Evolutionary conservation across 73 alveolate genomes (phyloP), one percentile per base, ranked within the genome.

Genomic region (Paramecium tetraurelia): DNA sequence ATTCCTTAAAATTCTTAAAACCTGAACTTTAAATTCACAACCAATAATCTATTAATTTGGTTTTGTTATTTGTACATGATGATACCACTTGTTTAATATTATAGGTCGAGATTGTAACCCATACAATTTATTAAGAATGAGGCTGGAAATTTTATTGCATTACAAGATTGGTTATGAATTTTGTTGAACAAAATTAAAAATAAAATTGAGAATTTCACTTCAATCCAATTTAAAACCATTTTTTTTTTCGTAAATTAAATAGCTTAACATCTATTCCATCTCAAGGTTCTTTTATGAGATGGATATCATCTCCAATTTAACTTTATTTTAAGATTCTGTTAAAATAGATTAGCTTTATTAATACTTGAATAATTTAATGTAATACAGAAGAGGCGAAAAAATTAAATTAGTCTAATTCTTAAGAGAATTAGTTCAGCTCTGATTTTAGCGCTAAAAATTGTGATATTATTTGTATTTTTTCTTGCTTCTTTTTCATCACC

Each of bases 401-500:
- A 63, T 63, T 63, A 63, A 63, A 63, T 63, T 63, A 63, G 84
- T 63, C 84, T 63, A 63, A 63, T 63, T 63, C 50, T 31, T 33
- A 22, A 27, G 84, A 63, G 84, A 63, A 63, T 63, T 63, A 63
- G 69, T 63, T 63, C 12, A 63, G 24, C 46, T 63, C 84, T 63
- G 41, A 27, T 33, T 63, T 63, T 63, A 63, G 41, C 11, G 84
- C 41, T 63, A 27, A 12, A 27, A 63, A 63, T 63, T 63, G 11
- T 33, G 41, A 31, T 31, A 63, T 33, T 31, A 63, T 27, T 27
- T 31, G 29, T 63, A 63, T 27, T 63, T 63, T 63, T 63, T 63
- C 41, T 63, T 63, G 46, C 31, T 63, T 63, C 84, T 63, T 63
- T 33, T 63, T 63, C 84, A 63, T 63, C 46, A 63, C 84, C 35